These are phyloP conservation scores for Novakomyces olei DNA, from an alignment of 805 yeast genomes.

Conservation along the genomic window DNA sequence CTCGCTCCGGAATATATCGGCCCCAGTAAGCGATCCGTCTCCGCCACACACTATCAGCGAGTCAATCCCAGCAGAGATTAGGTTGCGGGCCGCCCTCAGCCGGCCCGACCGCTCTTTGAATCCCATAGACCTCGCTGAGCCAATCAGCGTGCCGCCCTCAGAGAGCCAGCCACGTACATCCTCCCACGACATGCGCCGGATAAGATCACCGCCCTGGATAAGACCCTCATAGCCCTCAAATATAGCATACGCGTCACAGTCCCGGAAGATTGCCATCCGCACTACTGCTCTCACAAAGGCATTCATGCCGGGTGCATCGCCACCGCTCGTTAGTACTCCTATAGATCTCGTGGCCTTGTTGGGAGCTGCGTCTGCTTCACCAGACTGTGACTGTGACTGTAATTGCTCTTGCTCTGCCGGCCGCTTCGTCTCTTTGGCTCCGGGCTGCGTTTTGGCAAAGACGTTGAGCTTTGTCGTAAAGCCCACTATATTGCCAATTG, in stretches of 20 bases:
- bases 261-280: slow-evolving; percentile 66
- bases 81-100: slow-evolving; percentile 56
- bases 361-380: neutral
- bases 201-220: slow-evolving; percentile 59
- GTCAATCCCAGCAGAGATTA: slow-evolving; percentile 75
- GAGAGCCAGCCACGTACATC: slow-evolving; percentile 88
- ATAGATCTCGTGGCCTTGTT: slow-evolving; percentile 27
- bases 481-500: slow-evolving; percentile 63
- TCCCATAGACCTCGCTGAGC: slow-evolving; percentile 81
- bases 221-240: slow-evolving; percentile 91
- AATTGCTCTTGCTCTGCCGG: too few relatives aligned
- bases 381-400: too few relatives aligned
- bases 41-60: slow-evolving; percentile 95
- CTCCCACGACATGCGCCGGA: slow-evolving; percentile 69
- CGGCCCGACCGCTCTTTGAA: slow-evolving; percentile 77
- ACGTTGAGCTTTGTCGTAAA: slow-evolving; percentile 33
- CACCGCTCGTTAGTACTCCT: slow-evolving; percentile 96
- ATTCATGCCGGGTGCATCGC: slow-evolving; percentile 98
- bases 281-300: slow-evolving; percentile 91
- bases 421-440: neutral
- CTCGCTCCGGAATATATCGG: slow-evolving; percentile 78
- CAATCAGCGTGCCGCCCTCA: slow-evolving; percentile 86
- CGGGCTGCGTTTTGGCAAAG: slow-evolving; percentile 9
- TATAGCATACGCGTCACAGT: slow-evolving; percentile 78
- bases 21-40: slow-evolving; percentile 96